A percentile compares a stretch with the other conserved stretches of the same genome.
Conservation (phyloP, 306 rosid genomes). For the Carpinus fangiana region DNA sequence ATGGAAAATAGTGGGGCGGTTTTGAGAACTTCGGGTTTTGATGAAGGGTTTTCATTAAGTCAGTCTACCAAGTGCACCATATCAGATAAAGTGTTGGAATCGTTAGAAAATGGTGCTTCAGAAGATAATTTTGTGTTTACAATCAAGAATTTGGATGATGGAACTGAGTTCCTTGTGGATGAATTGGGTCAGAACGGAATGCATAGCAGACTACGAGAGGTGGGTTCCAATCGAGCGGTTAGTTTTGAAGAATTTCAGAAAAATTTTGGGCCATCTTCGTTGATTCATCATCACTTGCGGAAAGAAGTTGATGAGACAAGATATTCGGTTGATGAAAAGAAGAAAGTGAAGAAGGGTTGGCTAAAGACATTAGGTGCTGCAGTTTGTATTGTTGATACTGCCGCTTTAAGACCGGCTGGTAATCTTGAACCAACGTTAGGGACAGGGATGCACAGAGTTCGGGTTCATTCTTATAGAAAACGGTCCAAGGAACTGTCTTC, state of each 20-base stretch:
- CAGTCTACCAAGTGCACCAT: constrained; percentile 35
- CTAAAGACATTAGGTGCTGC: constrained; percentile 53
- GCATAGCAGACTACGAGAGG: constrained; percentile 39
- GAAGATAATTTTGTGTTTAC: constrained; percentile 38
- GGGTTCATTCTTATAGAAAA: constrained; percentile 57
- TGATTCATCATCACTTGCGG: constrained; percentile 46
- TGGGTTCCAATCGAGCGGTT: constrained; percentile 45
- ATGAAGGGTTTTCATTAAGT: constrained; percentile 39
- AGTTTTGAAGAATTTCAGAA: constrained; percentile 47
- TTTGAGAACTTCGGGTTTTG: constrained; percentile 42
- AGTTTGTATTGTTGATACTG: constrained; percentile 48
- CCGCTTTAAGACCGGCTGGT: constrained; percentile 31
- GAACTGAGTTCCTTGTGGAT: constrained; percentile 51
- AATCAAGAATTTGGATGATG: constrained; percentile 53
- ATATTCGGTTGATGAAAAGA: constrained; percentile 26
- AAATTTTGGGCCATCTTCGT: constrained; percentile 44
- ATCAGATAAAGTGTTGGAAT: constrained; percentile 38
- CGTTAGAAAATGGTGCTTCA: constrained; percentile 32
- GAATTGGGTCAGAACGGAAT: constrained; percentile 45
- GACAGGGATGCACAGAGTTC: constrained; percentile 51
- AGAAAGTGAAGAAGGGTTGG: constrained; percentile 62
- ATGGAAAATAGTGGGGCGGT: constrained; percentile 45
- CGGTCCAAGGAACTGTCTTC: constrained; percentile 70
- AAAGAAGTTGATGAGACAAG: constrained; percentile 46
- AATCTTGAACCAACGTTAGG: constrained; percentile 26